Evolutionary conservation across 108 stramenopile species (phyloP).

Genomic region (Nannochloropsis salina): DNA sequence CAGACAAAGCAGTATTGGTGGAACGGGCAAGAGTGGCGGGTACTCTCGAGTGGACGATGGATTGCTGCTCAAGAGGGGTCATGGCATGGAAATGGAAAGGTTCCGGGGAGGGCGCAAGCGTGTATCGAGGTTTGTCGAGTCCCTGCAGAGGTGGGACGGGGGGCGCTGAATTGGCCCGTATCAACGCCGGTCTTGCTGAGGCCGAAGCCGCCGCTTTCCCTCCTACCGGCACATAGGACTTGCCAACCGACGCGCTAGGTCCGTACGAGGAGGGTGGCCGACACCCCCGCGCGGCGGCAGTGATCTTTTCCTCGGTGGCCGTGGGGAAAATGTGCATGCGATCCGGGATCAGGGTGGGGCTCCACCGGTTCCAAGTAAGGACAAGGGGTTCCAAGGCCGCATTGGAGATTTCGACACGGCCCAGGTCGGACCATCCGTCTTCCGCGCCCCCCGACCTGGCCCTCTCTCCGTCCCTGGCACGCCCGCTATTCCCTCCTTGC

Average conservation of each 20-base stretch:
- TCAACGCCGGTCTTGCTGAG: neutral
- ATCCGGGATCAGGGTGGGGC: neutral
- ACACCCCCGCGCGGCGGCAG: neutral
- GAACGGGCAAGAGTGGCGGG: too few relatives aligned
- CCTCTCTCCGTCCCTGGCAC: neutral
- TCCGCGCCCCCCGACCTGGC: neutral
- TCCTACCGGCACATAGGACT: too few relatives aligned
- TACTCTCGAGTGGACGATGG: too few relatives aligned
- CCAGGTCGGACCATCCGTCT: neutral
- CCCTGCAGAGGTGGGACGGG: neutral
- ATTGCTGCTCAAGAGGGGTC: too few relatives aligned
- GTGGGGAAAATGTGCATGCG: slow-evolving; percentile 6
- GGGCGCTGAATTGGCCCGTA: neutral
- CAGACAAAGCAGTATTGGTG: too few relatives aligned
- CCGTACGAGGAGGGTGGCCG: neutral
- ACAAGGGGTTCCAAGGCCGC: neutral
- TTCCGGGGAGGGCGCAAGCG: neutral
- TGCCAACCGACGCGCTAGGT: too few relatives aligned
- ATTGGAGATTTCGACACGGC: neutral
- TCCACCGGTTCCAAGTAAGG: neutral
- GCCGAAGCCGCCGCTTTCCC: neutral
- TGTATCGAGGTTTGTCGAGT: neutral
- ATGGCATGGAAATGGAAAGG: neutral
- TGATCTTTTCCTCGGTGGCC: neutral
- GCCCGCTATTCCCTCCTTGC: neutral